Evolutionary conservation across 805 yeast species (phyloP).

Genomic region (Yamadazyma paraphyllophila): DNA sequence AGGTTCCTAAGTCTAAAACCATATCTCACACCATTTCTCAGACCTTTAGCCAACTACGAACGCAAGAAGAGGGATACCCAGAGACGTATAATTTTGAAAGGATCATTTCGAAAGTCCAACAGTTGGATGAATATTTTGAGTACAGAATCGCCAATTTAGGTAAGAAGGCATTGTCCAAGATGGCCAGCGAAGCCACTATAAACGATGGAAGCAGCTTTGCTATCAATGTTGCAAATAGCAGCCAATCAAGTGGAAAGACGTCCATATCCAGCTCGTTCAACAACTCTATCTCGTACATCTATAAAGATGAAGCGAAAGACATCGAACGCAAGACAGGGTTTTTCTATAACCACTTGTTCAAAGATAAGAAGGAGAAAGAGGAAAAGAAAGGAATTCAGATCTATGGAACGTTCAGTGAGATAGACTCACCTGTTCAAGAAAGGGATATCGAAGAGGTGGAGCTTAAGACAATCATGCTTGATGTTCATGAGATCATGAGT

Average conservation of each 20-base stretch:
- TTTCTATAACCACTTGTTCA: slow-evolving; percentile 7
- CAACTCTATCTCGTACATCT: slow-evolving; percentile 3
- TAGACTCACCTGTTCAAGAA: slow-evolving; percentile 6
- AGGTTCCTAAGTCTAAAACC: slow-evolving; percentile 9
- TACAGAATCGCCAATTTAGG: slow-evolving; percentile 5
- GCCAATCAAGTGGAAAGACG: neutral
- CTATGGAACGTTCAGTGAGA: slow-evolving; percentile 26
- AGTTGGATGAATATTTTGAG: slow-evolving; percentile 17
- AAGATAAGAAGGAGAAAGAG: slow-evolving; percentile 1
- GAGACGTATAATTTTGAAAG: slow-evolving; percentile 17
- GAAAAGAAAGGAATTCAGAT: slow-evolving; percentile 16
- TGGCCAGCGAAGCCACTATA: neutral
- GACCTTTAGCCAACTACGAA: slow-evolving; percentile 13
- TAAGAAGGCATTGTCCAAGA: neutral
- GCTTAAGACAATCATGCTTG: slow-evolving; percentile 28
- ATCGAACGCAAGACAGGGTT: neutral
- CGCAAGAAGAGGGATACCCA: slow-evolving; percentile 6
- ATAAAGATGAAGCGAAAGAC: neutral
- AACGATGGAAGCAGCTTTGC: neutral
- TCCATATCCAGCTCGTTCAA: slow-evolving; percentile 3
- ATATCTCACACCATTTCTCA: slow-evolving; percentile 6
- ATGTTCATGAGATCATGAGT: slow-evolving; percentile 27
- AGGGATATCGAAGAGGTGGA: slow-evolving; percentile 10
- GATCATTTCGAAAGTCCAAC: slow-evolving; percentile 17
- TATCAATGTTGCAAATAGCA: neutral